Evolutionary conservation across 768 basidiomycete genomes (phyloP).

Genomic region (Sporobolomyces roseus): DNA sequence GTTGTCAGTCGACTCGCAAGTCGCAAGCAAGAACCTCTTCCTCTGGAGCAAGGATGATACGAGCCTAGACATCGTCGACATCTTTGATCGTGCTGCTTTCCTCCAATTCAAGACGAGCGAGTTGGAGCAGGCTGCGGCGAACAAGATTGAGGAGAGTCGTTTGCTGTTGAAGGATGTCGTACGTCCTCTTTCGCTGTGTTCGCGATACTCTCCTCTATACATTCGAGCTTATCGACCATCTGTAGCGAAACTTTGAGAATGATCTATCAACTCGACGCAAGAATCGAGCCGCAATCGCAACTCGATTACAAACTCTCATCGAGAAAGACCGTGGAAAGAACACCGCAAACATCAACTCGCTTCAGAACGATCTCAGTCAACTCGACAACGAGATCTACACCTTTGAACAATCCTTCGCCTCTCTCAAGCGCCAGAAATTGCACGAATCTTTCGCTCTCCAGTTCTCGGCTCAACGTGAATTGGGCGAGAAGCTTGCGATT

Average conservation of each 20-base stretch:
- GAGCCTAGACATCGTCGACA: slow-evolving; percentile 27
- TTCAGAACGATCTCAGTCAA: slow-evolving; percentile 25
- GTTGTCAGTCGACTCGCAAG: slow-evolving; percentile 32
- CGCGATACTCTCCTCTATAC: not conserved
- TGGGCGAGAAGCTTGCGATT: slow-evolving; percentile 43
- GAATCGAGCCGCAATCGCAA: slow-evolving; percentile 14
- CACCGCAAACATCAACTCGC: slow-evolving; percentile 19
- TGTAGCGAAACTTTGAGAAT: slow-evolving; percentile 45
- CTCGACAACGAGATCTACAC: slow-evolving; percentile 25
- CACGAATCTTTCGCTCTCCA: slow-evolving; percentile 37
- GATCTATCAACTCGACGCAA: slow-evolving; percentile 35
- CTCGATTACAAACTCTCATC: slow-evolving; percentile 2
- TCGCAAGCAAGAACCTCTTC: slow-evolving; percentile 24
- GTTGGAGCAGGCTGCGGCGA: slow-evolving; percentile 27
- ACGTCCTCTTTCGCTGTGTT: not conserved
- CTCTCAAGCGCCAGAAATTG: slow-evolving; percentile 39
- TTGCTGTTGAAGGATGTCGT: slow-evolving; percentile 42
- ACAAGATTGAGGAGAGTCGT: slow-evolving; percentile 31
- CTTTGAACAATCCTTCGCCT: slow-evolving; percentile 27
- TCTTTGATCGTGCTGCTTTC: slow-evolving; percentile 41
- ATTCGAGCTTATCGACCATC: not conserved
- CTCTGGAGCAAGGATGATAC: slow-evolving; percentile 21
- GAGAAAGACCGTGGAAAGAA: slow-evolving; percentile 16
- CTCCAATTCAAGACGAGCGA: slow-evolving; percentile 34
- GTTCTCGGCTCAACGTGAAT: slow-evolving; percentile 34